phyloP scores from a whole-genome alignment of 2,329 filamentous ascomycete genomes.

The Alternaria sp. region DNA sequence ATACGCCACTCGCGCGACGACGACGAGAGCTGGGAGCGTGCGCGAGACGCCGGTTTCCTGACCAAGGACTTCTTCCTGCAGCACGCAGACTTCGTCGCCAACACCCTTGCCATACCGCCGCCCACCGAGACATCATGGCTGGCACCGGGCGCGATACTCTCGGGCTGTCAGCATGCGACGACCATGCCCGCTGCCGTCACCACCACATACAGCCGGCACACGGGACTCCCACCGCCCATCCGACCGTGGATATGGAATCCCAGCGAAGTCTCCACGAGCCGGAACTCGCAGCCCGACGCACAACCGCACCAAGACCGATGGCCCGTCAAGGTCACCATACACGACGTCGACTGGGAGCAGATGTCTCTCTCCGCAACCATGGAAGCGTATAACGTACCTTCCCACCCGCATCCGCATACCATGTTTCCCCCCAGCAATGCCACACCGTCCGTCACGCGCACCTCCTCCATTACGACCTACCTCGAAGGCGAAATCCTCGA shows the following conservation, averaged over 20 bases:
- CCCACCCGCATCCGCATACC: constrained; percentile 46
- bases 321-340: constrained; percentile 72
- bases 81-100: constrained; percentile 64
- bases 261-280: constrained; percentile 36
- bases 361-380: constrained; percentile 72
- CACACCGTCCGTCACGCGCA: constrained; percentile 36
- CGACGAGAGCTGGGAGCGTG: constrained; percentile 61
- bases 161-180: constrained; percentile 66
- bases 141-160: constrained; percentile 65
- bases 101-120: constrained; percentile 58
- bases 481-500: constrained; percentile 74
- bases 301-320: constrained; percentile 62
- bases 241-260: constrained; percentile 50
- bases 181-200: constrained; percentile 37
- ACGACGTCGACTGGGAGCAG: constrained; percentile 64
- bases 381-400: constrained; percentile 72
- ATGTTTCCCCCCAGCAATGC: constrained; percentile 24
- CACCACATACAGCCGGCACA: constrained; percentile 18
- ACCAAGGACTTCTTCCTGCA: constrained; percentile 61
- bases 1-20: constrained; percentile 61
- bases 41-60: constrained; percentile 61
- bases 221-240: constrained; percentile 34
- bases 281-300: constrained; percentile 24
- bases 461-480: constrained; percentile 65
- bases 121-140: constrained; percentile 67